These are phyloP conservation scores for Boletus coccyginus DNA, from an alignment of 768 basidiomycete species.

Conservation along the genomic window DNA sequence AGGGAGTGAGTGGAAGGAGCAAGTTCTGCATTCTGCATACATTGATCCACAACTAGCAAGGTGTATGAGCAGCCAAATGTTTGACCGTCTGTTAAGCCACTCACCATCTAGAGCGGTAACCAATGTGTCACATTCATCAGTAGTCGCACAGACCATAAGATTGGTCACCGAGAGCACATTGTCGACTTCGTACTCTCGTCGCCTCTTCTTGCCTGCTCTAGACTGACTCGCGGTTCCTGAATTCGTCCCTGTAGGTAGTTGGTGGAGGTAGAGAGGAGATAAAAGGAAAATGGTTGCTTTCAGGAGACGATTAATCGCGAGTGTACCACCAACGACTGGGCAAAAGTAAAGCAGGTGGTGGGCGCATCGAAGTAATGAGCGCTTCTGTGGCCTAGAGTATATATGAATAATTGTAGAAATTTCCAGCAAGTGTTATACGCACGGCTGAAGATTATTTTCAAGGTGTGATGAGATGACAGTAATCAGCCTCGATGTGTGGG, in stretches of 20 bases:
- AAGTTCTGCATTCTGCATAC: conserved; percentile 51
- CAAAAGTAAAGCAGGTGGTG: conserved; percentile 42
- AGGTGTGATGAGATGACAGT: conserved; percentile 56
- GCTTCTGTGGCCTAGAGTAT: conserved; percentile 33
- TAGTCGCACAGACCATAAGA: conserved; percentile 46
- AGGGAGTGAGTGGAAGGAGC: conserved; percentile 55
- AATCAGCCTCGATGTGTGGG: conserved; percentile 53
- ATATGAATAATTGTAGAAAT: conserved; percentile 6
- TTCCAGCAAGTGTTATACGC: conserved; percentile 18
- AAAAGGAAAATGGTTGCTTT: conserved; percentile 52
- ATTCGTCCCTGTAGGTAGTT: conserved; percentile 29
- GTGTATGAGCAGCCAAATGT: conserved; percentile 2
- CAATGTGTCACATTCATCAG: conserved; percentile 50
- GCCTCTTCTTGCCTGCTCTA: conserved; percentile 66
- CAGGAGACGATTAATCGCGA: conserved; percentile 51
- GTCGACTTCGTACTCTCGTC: conserved; percentile 71
- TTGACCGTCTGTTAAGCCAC: conserved; percentile 8
- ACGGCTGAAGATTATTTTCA: conserved; percentile 54
- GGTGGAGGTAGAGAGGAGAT: conserved; percentile 44
- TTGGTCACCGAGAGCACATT: conserved; percentile 58
- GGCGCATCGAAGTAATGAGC: conserved; percentile 46
- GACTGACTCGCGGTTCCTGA: conserved; percentile 26
- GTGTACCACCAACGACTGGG: conserved; percentile 44
- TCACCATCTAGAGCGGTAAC: conserved; percentile 59
- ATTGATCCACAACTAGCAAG: conserved; percentile 45